Evolutionary conservation across 1,284 basidiomycete species (phyloP).

Genomic region (Marasmius tenuissimus): DNA sequence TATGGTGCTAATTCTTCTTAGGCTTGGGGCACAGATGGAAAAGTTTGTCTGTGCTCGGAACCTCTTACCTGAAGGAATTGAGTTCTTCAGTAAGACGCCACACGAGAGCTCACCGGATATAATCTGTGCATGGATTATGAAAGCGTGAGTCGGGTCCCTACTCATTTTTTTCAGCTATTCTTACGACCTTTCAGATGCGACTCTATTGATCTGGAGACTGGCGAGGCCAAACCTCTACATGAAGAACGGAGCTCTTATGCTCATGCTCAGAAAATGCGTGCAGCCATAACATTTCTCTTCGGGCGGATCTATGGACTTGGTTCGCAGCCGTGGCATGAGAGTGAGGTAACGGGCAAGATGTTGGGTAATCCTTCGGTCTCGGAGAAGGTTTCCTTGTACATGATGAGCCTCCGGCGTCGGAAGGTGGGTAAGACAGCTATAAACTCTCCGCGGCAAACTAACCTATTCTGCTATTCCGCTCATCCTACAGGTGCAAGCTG

Average conservation of each 20-base stretch:
- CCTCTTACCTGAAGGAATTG: slow-evolving; percentile 12
- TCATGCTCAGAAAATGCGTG: slow-evolving; percentile 36
- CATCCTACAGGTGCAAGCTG: slow-evolving; percentile 17
- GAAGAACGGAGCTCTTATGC: slow-evolving; percentile 18
- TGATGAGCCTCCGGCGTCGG: slow-evolving; percentile 17
- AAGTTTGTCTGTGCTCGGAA: slow-evolving; percentile 14
- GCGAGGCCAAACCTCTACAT: slow-evolving; percentile 15
- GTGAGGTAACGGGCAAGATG: slow-evolving; percentile 13
- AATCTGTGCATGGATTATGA: slow-evolving; percentile 33
- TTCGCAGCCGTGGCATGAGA: slow-evolving; percentile 25
- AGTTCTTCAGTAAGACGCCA: slow-evolving; percentile 22
- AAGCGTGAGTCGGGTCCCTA: slow-evolving; percentile 15
- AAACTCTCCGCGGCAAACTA: slow-evolving; percentile 27
- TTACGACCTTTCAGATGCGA: slow-evolving; percentile 25
- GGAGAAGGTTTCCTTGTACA: slow-evolving; percentile 24
- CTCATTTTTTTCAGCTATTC: not conserved
- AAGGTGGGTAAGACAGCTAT: not conserved
- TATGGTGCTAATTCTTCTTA: slow-evolving; percentile 5
- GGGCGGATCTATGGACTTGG: slow-evolving; percentile 27
- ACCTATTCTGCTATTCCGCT: not conserved
- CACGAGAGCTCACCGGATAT: slow-evolving; percentile 19
- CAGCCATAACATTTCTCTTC: slow-evolving; percentile 30
- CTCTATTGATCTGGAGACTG: slow-evolving; percentile 21
- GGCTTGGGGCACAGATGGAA: slow-evolving; percentile 16
- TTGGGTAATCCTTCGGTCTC: slow-evolving; percentile 4